phyloP scores from a whole-genome alignment of 192 early-diverging fungal species.

The Backusella psychrophila region DNA sequence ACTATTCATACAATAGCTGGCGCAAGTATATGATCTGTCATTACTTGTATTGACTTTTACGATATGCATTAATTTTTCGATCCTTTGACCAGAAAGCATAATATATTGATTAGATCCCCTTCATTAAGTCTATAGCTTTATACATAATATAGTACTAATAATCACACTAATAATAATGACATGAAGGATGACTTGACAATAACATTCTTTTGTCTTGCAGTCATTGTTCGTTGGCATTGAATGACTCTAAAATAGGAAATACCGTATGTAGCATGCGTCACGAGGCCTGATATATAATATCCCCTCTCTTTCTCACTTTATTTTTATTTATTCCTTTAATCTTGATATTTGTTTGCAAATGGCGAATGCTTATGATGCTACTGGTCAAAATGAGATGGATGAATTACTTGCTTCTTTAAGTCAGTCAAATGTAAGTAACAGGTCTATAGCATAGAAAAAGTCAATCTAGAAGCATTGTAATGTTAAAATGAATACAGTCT shows the following conservation, averaged over 20 bases:
- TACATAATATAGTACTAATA: too few relatives aligned
- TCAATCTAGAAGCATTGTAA: background rate
- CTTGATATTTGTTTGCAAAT: background rate
- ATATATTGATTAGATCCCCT: too few relatives aligned
- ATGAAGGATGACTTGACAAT: too few relatives aligned
- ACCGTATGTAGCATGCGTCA: background rate
- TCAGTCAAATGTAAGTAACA: background rate
- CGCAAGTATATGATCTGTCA: too few relatives aligned
- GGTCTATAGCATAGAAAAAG: background rate
- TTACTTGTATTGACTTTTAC: too few relatives aligned
- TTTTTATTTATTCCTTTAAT: background rate
- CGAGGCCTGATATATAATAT: background rate
- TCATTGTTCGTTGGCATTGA: background rate
- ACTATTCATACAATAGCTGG: too few relatives aligned
- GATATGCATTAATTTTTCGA: too few relatives aligned
- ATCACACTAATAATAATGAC: too few relatives aligned
- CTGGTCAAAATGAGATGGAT: conserved; percentile 3
- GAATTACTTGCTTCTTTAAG: background rate
- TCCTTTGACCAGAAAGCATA: too few relatives aligned
- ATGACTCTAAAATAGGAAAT: background rate
- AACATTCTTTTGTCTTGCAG: too few relatives aligned
- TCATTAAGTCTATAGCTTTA: too few relatives aligned
- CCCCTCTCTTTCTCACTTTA: background rate
- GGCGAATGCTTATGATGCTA: background rate
- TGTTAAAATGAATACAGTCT: background rate